Conservation (phyloP, 192 early-diverging fungal species). For the Gonapodya prolifera region DNA sequence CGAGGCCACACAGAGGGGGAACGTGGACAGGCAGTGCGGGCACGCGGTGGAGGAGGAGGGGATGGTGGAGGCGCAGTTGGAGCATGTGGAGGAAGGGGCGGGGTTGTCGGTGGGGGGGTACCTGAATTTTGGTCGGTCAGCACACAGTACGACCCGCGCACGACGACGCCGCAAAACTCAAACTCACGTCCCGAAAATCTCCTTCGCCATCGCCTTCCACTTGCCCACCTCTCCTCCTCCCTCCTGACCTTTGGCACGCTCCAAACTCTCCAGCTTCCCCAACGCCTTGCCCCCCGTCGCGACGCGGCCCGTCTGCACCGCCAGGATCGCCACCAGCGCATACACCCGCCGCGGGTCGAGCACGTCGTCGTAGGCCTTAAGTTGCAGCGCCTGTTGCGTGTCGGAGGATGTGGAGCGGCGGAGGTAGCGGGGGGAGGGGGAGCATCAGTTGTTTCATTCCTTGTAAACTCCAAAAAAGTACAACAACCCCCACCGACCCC, state of each 20-base stretch:
- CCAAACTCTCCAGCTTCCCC: conserved; percentile 32
- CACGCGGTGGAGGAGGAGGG: conserved; percentile 27
- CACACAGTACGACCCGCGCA: background rate
- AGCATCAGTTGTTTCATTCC: too few relatives aligned
- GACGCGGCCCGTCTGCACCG: conserved; percentile 32
- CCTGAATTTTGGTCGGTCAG: conserved; percentile 7
- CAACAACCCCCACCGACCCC: background rate
- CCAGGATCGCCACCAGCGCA: conserved; percentile 29
- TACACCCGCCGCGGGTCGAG: conserved; percentile 28
- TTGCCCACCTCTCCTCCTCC: conserved; percentile 19
- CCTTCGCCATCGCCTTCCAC: conserved; percentile 32
- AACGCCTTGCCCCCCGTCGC: conserved; percentile 36
- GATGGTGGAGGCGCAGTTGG: conserved; percentile 19
- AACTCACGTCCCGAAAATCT: conserved; percentile 37
- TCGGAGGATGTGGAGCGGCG: conserved; percentile 1
- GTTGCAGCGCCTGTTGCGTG: conserved; percentile 23
- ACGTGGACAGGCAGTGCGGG: conserved; percentile 28
- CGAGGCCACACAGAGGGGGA: conserved; percentile 42
- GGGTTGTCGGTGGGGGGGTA: conserved; percentile 17
- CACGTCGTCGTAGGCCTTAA: conserved; percentile 40
- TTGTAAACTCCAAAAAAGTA: too few relatives aligned
- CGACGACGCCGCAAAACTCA: conserved; percentile 4
- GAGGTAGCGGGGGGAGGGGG: too few relatives aligned
- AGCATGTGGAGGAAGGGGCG: conserved; percentile 13
- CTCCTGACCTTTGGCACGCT: conserved; percentile 2